Evolutionary conservation across 352 stramenopile genomes (phyloP), one percentile per base, ranked within the genome.

Genomic region (Elongisporangium anandrum): DNA sequence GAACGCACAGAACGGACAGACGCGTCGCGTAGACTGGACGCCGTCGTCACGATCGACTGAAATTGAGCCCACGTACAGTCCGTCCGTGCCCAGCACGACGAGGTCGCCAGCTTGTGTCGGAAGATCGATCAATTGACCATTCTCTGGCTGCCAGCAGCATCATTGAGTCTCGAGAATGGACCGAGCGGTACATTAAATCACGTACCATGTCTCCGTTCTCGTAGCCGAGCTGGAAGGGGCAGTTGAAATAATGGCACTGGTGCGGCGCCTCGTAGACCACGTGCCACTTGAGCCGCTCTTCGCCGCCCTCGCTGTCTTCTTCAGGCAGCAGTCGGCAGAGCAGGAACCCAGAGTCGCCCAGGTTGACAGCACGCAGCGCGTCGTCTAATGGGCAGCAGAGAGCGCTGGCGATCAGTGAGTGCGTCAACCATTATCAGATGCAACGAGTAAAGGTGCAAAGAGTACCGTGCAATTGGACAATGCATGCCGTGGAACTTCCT

Each of bases 221-320:
- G 59, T 77, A 79, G 9, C 90, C 95, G 13, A 99, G 71, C 61
- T 99, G 96, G 59, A 94, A 98, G 0, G 96, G 96, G 64, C 96
- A 99, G 70, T 99, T 98, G 71, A 98, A 99, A 72, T 97, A 98
- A 62, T 99, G 96, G 24, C 83, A 90, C 63, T 98, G 95, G 65
- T 96, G 92, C 39, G 85, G 82, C 12, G 92, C 94, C 55, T 95
- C 87, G 51, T 90, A 94, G 5, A 97, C 77, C 17, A 98, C 70
- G 47, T 85, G 83, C 68, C 88, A 95, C 57, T 75, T 81, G 39
- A 61, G 20, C 2, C n/a, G 29, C 20, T 26, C 17, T 19, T 60
- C 39, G 13, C 56, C 65, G 34, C 38, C 56, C 2, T 71, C 63
- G 29, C 29, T 41, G 29, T 66, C 59, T 10, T 72, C 73, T 56